Percentiles rank a stretch among this genome's conserved stretches.
These are phyloP conservation scores for Zelopaecilomyces penicillatus DNA, from an alignment of 2,329 filamentous ascomycete species.

Conservation along the genomic window DNA sequence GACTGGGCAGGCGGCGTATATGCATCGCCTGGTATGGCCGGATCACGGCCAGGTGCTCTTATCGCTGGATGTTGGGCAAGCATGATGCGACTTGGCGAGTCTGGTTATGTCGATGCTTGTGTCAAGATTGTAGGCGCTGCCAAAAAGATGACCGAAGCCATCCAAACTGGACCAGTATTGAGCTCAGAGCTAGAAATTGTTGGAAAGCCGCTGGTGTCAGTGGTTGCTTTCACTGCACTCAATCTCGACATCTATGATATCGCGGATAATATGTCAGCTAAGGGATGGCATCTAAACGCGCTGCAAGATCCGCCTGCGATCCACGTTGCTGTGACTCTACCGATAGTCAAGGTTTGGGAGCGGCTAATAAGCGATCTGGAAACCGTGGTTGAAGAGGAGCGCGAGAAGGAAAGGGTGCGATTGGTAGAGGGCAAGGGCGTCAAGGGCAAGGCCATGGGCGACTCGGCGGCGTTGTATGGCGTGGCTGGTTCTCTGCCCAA, in stretches of 20 bases:
- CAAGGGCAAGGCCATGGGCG: slow-evolving; percentile 61
- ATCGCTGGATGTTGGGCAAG: slow-evolving; percentile 95
- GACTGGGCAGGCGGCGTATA: slow-evolving; percentile 97
- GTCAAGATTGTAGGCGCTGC: slow-evolving; percentile 79
- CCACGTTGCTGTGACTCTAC: slow-evolving; percentile 87
- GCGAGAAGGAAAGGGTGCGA: slow-evolving; percentile 70
- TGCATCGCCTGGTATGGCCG: slow-evolving; percentile 84
- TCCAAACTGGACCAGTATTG: slow-evolving; percentile 61
- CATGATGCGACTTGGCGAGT: slow-evolving; percentile 79
- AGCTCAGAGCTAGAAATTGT: slow-evolving; percentile 68
- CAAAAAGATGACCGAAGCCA: slow-evolving; percentile 70
- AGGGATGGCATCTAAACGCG: slow-evolving; percentile 94
- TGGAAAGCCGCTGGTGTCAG: slow-evolving; percentile 78
- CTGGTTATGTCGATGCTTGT: slow-evolving; percentile 81
- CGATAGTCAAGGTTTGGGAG: slow-evolving; percentile 74
- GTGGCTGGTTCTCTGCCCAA: slow-evolving; percentile 92
- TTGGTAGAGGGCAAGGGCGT: slow-evolving; percentile 58
- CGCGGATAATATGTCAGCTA: slow-evolving; percentile 73
- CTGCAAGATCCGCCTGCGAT: slow-evolving; percentile 87
- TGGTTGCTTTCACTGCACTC: slow-evolving; percentile 78
- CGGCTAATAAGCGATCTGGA: slow-evolving; percentile 66
- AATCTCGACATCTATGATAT: slow-evolving; percentile 92
- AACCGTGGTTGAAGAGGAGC: slow-evolving; percentile 59
- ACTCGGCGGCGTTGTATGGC: slow-evolving; percentile 84
- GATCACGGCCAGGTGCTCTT: slow-evolving; percentile 82